Evolutionary conservation across 495 filamentous ascomycete species (phyloP), one percentile per base, ranked within the genome.

Genomic region (Hypomontagnella monticulosa): DNA sequence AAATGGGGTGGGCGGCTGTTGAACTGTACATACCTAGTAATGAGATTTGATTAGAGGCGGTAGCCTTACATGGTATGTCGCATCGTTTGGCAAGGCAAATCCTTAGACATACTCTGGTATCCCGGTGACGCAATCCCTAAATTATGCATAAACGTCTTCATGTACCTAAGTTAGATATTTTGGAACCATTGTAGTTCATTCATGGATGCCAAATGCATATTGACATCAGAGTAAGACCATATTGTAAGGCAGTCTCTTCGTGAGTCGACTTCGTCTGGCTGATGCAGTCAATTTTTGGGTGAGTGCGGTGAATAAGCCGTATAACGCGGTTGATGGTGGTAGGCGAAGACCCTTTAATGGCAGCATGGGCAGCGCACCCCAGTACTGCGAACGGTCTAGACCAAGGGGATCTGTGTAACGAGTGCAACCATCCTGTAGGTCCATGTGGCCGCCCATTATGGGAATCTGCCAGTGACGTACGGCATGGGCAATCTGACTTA

Each of bases 191-290:
- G 8, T 7, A 33, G n/a, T 27, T 27, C 32, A 2, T 16, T 46
- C 46, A 20, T 52, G 33, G 23, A 15, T 30, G 10, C 58, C 27
- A 11, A 47, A 62, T 63, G 65, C 65, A 60, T 14, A 44, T 54
- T 68, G 65, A 68, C 65, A 68, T 68, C 65, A 68, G 59, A 60
- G 63, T 68, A 51, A 63, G 59, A 27, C 50, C 59, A 63, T 44
- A 11, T 3, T 23, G 30, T 15, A 40, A 54, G 33, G 8, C 30
- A 41, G 23, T 7, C 18, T 16, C 14, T 33, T 37, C n/a, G 47
- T 36, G 42, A 10, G 47, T 12, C 36, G 52, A 61, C 14, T 15
- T 38, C 50, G 43, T 37, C 20, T 51, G 12, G 27, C 44, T 42
- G 41, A 41, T 19, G 48, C 37, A 34, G 19, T 11, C 36, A 18